Base-by-base conservation (phyloP, 2,329 filamentous ascomycete genomes). In the Paracoccidioides brasiliensis region DNA sequence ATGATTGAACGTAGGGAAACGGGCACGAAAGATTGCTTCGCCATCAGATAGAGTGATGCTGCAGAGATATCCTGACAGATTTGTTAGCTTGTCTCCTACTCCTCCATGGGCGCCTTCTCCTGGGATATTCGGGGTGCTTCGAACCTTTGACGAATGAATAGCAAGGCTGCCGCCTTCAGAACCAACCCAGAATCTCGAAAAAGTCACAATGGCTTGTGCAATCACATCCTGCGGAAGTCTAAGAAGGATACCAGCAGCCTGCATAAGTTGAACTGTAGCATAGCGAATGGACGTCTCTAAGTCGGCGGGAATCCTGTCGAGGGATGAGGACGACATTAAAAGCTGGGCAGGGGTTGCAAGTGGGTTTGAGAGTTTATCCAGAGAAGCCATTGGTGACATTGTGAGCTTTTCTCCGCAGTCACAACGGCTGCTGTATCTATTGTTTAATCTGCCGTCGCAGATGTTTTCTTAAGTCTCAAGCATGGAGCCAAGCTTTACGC, bases 191-290 rank as follows among this genome's bases (percentile, higher is more conserved):
- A 89, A 93, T 12, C 91, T 81, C 53, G 85, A 84, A 38, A 95
- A 81, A 0, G 93, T 72, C 43, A 96, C 82, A 65, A 90, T 88
- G 3, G 90, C 88, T 65, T 90, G 87, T 4, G 90, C 87, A 42
- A 93, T 88, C 42, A 88, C 82, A 62, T 90, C 88, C 67, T 95
- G 90, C 5, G 89, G 87, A 42, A 97, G 77, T 50, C 88, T 82
- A 3, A 98, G 78, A 15, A 97, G 80, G 52, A 94, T 78, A 0
- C 75, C 75, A 8, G 75, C 75, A 3, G 73, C 67, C 58, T 76
- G 74, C 1, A 74, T 77, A 32, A 77, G 67, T 56, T 71, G 67
- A 5, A 67, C 67, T 12, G 71, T 72, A 2, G 73, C 72, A 60
- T 71, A 76, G 43, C 73, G 71, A 56, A 75, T 66, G 1, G 74